Evolutionary conservation across 2,329 filamentous ascomycete species (phyloP), one percentile per base, ranked within the genome.

Genomic region (Periconia macrospinosa): DNA sequence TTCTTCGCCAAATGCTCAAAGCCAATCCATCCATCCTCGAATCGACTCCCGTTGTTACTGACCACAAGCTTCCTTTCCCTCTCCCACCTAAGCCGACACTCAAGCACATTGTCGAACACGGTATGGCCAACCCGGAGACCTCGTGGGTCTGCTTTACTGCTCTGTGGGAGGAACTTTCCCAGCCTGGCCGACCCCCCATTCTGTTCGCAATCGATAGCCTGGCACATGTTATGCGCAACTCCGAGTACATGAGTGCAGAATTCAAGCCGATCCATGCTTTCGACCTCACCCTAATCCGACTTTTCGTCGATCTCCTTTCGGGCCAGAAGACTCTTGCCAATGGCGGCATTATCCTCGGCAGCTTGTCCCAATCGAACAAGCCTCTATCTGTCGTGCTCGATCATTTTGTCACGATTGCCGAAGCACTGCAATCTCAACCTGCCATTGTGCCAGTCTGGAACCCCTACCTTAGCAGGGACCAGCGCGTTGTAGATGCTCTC

Each of bases 111-210:
- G 84, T 85, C 64, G 83, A 84, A 46, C 71, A 87, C 56, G 88
- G 87, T 45, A 85, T 87, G 60, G 85, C 85, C 66, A 91, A 96
- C 64, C 80, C 87, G 33, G 90, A 94, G 55, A 78, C 86, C 59
- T 87, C 92, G 41, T 95, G 89, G 89, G 81, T 86, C 10, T 85
- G 92, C 49, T 93, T 96, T 78, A 78, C 86, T 61, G 88, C 90
- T 11, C 80, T 97, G 47, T 94, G 90, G 90, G 75, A 81, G 30
- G 93, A 97, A 75, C 84, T 97, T 46, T 84, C 80, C 3, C 75
- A 78, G 14, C 80, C 80, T 1, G 65, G 80, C 3, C 76, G 86
- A 15, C 82, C 85, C 17, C 84, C 60, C 1, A 80, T 97, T 54
- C 79, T 97, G 47, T 81, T 97, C 62, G 78, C 86, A 42, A 77